These are phyloP conservation scores for Oehlia diaphana DNA, from an alignment of 192 early-diverging fungal species.

Conservation along the genomic window DNA sequence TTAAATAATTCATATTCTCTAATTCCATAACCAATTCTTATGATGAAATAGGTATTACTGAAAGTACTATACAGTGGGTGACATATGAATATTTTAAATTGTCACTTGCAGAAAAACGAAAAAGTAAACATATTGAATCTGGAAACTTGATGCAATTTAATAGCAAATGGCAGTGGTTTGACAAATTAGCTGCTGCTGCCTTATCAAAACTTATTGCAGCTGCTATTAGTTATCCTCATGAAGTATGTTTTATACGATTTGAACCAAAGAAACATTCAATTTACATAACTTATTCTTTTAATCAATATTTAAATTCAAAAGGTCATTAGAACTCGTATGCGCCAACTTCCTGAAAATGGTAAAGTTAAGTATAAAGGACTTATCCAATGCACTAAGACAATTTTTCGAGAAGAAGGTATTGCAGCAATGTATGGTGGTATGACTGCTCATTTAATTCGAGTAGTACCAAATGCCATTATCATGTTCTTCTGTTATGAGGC, in stretches of 20 bases:
- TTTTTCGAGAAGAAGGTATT: constrained; percentile 80
- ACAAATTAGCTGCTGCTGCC: constrained; percentile 82
- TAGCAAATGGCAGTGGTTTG: constrained; percentile 67
- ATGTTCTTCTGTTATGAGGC: constrained; percentile 89
- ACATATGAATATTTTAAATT: constrained; percentile 92
- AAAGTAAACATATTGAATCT: background rate
- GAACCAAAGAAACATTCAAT: background rate
- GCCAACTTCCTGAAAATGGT: constrained; percentile 78
- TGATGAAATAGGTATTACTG: constrained; percentile 65
- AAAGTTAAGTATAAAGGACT: constrained; percentile 78
- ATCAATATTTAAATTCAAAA: constrained; percentile 8
- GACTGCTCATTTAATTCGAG: constrained; percentile 90
- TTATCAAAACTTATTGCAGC: constrained; percentile 86
- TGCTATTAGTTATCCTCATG: constrained; percentile 91
- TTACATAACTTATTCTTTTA: background rate
- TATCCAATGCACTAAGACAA: constrained; percentile 49
- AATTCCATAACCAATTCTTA: background rate
- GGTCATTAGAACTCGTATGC: constrained; percentile 78
- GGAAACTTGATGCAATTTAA: constrained; percentile 13
- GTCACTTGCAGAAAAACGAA: constrained; percentile 33
- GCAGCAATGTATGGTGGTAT: constrained; percentile 92
- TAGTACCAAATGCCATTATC: constrained; percentile 94
- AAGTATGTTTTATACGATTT: constrained; percentile 52
- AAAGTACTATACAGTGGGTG: constrained; percentile 94
- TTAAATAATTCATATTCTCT: background rate